Evolutionary conservation across 1,284 basidiomycete genomes (phyloP), one percentile per base, ranked within the genome.

Genomic region (Gastroboletus turbinatus): DNA sequence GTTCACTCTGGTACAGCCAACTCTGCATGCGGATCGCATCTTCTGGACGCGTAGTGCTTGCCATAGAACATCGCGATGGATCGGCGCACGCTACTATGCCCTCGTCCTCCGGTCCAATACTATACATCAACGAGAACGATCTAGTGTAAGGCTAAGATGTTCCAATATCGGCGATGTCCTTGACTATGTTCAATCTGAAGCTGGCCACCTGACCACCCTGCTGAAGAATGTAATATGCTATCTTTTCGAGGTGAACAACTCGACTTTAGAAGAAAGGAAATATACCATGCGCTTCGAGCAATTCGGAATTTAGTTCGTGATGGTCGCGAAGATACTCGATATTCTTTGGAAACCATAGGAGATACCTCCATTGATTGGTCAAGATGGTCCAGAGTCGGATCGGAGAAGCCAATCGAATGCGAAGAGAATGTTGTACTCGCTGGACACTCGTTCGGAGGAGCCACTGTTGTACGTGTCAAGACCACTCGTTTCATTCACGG

Each of bases 371-470:
- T 82, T 14, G 73, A 81, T 46, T 76, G 70, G 67, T 57, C 65
- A 35, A 77, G 74, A 43, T 83, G 85, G 78, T 63, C 67, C 29
- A 63, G 63, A 44, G 64, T 52, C 19, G 73, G 76, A 30, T 63
- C 58, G 32, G 58, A 62, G 52, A 60, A 67, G 23, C 63, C 70
- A 61, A 72, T 86, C 17, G 69, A 73, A 62, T 73, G 72, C 65
- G 69, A 77, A 36, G 65, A 75, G 36, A 69, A 81, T 44, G 65
- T 90, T 9, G 67, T 75, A 13, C 74, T 91, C 27, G 76, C 81
- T 0, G 90, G 88, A 0, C 90, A 92, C 67, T 90, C 88, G 1
- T 92, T 92, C 63, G 90, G 90, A 23, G 89, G 86, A 8, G 86
- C 87, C 45, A 90, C 89, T 5, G 70, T 84, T 44, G 88, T 88